Base-by-base conservation (phyloP, 2,329 filamentous ascomycete species). In the Nemania abortiva region DNA sequence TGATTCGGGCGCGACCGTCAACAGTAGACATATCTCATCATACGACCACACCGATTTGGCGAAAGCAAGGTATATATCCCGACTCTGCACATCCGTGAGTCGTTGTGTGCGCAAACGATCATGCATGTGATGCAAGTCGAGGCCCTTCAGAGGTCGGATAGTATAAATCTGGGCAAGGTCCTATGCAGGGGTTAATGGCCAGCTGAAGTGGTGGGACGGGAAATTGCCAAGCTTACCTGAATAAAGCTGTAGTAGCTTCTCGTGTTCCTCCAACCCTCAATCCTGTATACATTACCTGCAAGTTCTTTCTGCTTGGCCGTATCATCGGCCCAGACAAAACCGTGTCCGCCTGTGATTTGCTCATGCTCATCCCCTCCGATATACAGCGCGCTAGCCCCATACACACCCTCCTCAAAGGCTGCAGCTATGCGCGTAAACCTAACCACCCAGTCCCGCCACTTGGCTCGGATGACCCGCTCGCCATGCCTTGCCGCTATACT, bases 181-280 rank as follows among this genome's bases (percentile, higher is more conserved):
- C 89, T 92, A 70, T 50, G 82, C 77, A 66, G 79, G 81, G 70
- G 79, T 77, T 47, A 79, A 74, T 22, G 6, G 56, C 29, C 39
- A 42, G 57, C 20, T 56, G 2, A 39, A 34, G 13, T 34, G 20
- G 7, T 27, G 6, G 9, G 15, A 6, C 15, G 37, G 2, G 42
- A 11, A 56, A 39, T 2, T 2, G 10, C 5, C n/a, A 7, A 9
- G 27, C 84, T 74, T 81, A 90, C 93, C 84, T 97, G 93, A 72
- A 98, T 95, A 78, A 94, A 98, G 73, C 93, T 94, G 82, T 97
- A 97, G 79, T 99, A 99, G 77, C 93, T 97, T 69, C 96, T 88
- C 0, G 96, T 98, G 72, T 94, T 97, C 74, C 96, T 90, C 96
- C 96, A 99, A 65, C 95, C 96, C 82, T 99, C 96, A 70, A 99